Percentiles rank a stretch among this genome's conserved stretches.
These are phyloP conservation scores for Alternaria sp. DNA, from an alignment of 2,329 filamentous ascomycete genomes.

Conservation along the genomic window DNA sequence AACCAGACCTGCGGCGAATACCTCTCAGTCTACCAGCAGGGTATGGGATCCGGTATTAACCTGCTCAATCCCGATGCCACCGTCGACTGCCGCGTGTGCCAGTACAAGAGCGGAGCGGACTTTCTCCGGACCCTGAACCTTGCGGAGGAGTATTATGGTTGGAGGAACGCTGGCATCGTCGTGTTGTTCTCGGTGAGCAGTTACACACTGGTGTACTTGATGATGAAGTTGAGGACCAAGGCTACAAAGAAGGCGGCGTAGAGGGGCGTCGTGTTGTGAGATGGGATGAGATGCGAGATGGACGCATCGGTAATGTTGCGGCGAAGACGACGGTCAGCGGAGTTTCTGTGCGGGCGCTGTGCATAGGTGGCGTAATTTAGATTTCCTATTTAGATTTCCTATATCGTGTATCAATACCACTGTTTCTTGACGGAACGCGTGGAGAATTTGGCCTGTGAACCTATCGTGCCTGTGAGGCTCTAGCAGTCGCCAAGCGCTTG, in stretches of 20 bases:
- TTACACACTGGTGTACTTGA: slow-evolving; percentile 56
- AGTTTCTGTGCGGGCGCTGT: background rate
- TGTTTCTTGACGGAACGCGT: background rate
- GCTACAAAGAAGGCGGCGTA: slow-evolving; percentile 9
- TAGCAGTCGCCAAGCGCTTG: background rate
- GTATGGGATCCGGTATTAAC: slow-evolving; percentile 53
- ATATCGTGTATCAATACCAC: background rate
- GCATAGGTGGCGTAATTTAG: background rate
- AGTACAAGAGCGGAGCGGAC: slow-evolving; percentile 63
- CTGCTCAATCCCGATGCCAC: slow-evolving; percentile 66
- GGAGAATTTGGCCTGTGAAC: background rate
- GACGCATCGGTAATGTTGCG: background rate
- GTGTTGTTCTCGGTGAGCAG: slow-evolving; percentile 62
- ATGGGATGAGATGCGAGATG: background rate
- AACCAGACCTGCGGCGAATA: slow-evolving; percentile 65
- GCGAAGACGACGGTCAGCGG: background rate
- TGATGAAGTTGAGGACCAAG: slow-evolving; percentile 52
- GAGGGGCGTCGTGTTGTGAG: background rate
- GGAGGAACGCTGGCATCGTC: slow-evolving; percentile 68
- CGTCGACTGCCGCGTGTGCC: slow-evolving; percentile 64
- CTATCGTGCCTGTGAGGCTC: background rate
- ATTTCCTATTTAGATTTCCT: background rate
- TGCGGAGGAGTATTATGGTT: slow-evolving; percentile 67
- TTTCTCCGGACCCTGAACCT: slow-evolving; percentile 67
- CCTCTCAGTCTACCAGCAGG: slow-evolving; percentile 59